Percentiles rank a stretch among this genome's conserved stretches.
phyloP scores from a whole-genome alignment of 768 basidiomycete species.

The Baorangia bicolor region DNA sequence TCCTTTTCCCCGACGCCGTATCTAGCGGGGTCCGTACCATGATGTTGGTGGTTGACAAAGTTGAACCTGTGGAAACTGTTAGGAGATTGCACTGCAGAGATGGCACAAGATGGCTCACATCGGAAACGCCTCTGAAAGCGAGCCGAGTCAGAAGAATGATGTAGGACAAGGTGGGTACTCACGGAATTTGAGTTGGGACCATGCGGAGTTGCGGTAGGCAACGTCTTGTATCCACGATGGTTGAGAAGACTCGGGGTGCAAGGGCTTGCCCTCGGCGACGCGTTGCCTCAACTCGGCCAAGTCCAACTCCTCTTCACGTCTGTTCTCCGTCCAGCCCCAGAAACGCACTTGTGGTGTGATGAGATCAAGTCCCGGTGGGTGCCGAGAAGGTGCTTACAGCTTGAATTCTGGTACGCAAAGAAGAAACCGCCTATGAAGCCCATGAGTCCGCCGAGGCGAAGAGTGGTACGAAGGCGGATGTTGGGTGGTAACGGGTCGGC shows the following conservation, averaged over 20 bases:
- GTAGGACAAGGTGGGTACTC: slow-evolving; percentile 32
- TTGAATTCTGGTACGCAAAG: slow-evolving; percentile 88
- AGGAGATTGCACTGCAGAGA: background rate
- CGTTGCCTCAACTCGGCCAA: slow-evolving; percentile 73
- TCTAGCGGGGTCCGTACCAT: slow-evolving; percentile 83
- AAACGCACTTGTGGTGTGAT: slow-evolving; percentile 64
- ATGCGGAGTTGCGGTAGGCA: slow-evolving; percentile 85
- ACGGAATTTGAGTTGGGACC: slow-evolving; percentile 94
- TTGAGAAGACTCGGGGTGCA: slow-evolving; percentile 84
- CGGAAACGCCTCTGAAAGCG: slow-evolving; percentile 60
- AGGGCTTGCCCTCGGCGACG: slow-evolving; percentile 73
- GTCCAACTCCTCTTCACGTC: slow-evolving; percentile 77
- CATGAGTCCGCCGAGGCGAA: slow-evolving; percentile 65
- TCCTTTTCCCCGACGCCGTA: slow-evolving; percentile 50
- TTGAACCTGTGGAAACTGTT: slow-evolving; percentile 71
- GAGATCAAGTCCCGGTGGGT: slow-evolving; percentile 8
- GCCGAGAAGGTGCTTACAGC: slow-evolving; percentile 51
- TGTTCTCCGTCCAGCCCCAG: slow-evolving; percentile 94
- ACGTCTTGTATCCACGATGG: slow-evolving; percentile 83
- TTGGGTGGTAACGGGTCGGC: slow-evolving; percentile 42
- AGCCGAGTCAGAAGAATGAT: slow-evolving; percentile 11
- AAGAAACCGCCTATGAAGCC: slow-evolving; percentile 92
- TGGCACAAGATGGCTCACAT: slow-evolving; percentile 49
- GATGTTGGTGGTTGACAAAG: slow-evolving; percentile 85
- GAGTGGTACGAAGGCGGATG: slow-evolving; percentile 37